Percentiles rank a stretch among this genome's conserved stretches.
Evolutionary conservation across 495 filamentous ascomycete genomes (phyloP).

Genomic region (Aspergillus avenaceus): DNA sequence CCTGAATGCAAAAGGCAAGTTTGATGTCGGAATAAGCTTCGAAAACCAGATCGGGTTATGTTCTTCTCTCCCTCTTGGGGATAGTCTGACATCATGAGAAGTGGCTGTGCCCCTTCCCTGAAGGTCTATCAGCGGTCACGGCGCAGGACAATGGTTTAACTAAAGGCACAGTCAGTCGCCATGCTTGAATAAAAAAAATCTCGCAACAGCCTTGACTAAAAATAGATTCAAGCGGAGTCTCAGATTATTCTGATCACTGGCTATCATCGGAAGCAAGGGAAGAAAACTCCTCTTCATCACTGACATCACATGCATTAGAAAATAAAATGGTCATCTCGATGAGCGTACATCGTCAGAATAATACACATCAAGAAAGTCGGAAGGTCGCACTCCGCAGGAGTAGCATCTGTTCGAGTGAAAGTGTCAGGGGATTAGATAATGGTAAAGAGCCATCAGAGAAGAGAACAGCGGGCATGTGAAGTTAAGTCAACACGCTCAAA

Average conservation of each 20-base stretch:
- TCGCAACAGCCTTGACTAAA: background rate
- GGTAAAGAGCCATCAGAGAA: background rate
- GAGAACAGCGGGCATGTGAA: background rate
- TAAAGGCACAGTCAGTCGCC: background rate
- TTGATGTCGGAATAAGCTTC: slow-evolving; percentile 3
- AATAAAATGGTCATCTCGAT: background rate
- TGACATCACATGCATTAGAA: background rate
- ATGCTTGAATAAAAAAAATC: background rate
- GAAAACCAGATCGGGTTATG: background rate
- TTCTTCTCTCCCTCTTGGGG: background rate
- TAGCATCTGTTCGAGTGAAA: background rate
- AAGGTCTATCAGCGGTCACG: background rate
- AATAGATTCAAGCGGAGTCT: background rate
- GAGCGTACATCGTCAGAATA: background rate
- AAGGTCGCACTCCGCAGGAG: background rate
- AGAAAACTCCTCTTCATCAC: background rate
- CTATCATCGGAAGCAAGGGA: background rate
- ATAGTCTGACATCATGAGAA: slow-evolving; percentile 1
- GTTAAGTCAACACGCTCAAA: background rate
- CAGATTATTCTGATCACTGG: background rate
- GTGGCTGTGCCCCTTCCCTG: slow-evolving; percentile 3
- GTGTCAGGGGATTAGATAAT: background rate
- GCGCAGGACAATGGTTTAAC: background rate
- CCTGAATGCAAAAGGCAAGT: background rate
- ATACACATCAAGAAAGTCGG: background rate